phyloP scores from a whole-genome alignment of 2,329 filamentous ascomycete species.

The Geosmithia morbida region DNA sequence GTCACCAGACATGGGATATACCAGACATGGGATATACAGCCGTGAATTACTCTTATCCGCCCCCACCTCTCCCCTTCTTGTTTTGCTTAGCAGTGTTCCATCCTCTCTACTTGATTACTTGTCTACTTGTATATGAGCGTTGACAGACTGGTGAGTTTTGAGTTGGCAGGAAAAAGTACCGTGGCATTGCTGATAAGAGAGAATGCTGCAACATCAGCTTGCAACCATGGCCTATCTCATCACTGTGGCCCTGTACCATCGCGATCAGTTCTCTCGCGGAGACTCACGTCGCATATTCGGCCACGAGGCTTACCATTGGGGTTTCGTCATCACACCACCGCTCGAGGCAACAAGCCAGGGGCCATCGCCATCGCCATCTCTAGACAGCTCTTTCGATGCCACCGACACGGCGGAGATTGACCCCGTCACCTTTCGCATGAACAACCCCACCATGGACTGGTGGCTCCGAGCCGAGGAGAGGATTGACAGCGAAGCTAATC shows the following conservation, averaged over 20 bases:
- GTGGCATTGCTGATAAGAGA: neutral
- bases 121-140: no score
- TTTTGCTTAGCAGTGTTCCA: no score
- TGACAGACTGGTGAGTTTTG: no score
- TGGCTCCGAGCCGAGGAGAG: constrained; percentile 9
- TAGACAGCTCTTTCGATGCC: constrained; percentile 13
- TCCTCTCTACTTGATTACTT: no score
- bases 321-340: constrained; percentile 12
- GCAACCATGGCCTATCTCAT: neutral
- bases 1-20: no score
- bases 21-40: no score
- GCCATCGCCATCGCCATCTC: no score
- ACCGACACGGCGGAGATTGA: constrained; percentile 15
- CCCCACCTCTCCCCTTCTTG: no score
- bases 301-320: constrained; percentile 17
- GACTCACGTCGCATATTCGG: constrained; percentile 9
- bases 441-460: constrained; percentile 17
- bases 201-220: neutral
- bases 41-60: no score
- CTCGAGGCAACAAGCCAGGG: neutral
- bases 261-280: constrained; percentile 12
- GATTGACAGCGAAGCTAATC: constrained; percentile 5
- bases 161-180: no score
- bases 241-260: constrained; percentile 12
- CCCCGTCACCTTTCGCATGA: constrained; percentile 13